Evolutionary conservation across 2,329 filamentous ascomycete genomes (phyloP).

Genomic region (Alternaria gansuensis): DNA sequence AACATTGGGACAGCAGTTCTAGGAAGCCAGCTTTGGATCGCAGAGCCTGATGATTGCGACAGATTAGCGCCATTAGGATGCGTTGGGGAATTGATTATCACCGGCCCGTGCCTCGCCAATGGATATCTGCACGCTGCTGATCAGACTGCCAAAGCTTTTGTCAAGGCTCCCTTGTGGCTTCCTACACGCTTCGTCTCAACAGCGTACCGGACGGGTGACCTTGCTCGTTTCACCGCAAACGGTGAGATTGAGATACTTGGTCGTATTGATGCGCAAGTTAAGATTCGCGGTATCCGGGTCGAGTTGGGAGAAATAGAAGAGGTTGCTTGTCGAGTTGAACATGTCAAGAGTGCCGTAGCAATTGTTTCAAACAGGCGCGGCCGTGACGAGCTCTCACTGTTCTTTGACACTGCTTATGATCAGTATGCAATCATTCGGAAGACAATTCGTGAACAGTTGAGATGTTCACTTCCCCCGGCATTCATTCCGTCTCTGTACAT

Average conservation of each 20-base stretch:
- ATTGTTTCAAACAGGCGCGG: neutral
- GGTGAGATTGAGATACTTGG: neutral
- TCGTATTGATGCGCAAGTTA: neutral
- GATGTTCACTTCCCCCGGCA: neutral
- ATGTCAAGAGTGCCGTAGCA: neutral
- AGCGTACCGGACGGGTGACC: constrained; percentile 2
- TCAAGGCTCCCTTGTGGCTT: neutral
- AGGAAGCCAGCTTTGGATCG: constrained; percentile 4
- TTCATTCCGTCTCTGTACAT: constrained; percentile 1
- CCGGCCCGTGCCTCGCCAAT: neutral
- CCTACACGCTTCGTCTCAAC: neutral
- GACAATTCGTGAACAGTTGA: neutral
- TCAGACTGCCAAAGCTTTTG: neutral
- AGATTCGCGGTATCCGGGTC: neutral
- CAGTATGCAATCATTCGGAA: neutral
- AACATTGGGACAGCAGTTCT: neutral
- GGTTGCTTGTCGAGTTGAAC: neutral
- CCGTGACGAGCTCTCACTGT: neutral
- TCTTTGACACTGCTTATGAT: neutral
- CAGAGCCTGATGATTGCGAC: neutral
- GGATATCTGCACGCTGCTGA: neutral
- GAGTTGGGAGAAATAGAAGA: constrained; percentile 3
- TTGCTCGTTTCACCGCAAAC: neutral
- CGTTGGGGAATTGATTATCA: neutral
- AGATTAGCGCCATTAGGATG: neutral